These are phyloP conservation scores for Globisporangium spiculum DNA, from an alignment of 352 stramenopile genomes.

Conservation along the genomic window DNA sequence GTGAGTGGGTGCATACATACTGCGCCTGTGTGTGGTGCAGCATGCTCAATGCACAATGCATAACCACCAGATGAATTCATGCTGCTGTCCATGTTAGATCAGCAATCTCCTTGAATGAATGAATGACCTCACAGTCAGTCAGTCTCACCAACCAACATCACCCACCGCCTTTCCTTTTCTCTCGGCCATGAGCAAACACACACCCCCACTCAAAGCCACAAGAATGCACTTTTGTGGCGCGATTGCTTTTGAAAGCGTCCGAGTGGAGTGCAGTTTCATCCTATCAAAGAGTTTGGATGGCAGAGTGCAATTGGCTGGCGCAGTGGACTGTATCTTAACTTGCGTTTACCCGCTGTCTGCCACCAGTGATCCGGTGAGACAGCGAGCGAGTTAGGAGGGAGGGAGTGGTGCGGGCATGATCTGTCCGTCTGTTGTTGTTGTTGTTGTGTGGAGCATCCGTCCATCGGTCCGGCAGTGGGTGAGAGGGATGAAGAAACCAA, in stretches of 20 bases:
- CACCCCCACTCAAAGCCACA: not conserved
- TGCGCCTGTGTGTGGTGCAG: not conserved
- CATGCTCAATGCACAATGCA: not conserved
- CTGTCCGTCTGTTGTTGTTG: not conserved
- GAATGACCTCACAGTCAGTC: not conserved
- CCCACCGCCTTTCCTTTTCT: not conserved
- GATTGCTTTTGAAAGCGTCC: not conserved
- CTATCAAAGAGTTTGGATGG: not conserved
- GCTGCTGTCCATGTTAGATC: not conserved
- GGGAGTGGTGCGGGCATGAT: not conserved
- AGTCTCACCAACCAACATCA: not conserved
- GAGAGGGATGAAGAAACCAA: not conserved
- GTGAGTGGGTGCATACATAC: too few species aligned
- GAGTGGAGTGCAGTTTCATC: not conserved
- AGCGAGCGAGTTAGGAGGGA: not conserved
- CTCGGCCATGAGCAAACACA: not conserved
- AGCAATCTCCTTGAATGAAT: not conserved
- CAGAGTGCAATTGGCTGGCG: not conserved
- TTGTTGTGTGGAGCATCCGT: too few species aligned
- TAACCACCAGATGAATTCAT: not conserved
- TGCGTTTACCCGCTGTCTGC: not conserved
- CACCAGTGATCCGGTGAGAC: not conserved
- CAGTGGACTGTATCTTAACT: not conserved
- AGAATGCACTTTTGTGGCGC: not conserved
- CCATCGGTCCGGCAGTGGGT: not conserved